A percentile compares a stretch with the other conserved stretches of the same genome.
These are phyloP conservation scores for Lecanosticta acicola DNA, from an alignment of 2,329 filamentous ascomycete species.

Conservation along the genomic window DNA sequence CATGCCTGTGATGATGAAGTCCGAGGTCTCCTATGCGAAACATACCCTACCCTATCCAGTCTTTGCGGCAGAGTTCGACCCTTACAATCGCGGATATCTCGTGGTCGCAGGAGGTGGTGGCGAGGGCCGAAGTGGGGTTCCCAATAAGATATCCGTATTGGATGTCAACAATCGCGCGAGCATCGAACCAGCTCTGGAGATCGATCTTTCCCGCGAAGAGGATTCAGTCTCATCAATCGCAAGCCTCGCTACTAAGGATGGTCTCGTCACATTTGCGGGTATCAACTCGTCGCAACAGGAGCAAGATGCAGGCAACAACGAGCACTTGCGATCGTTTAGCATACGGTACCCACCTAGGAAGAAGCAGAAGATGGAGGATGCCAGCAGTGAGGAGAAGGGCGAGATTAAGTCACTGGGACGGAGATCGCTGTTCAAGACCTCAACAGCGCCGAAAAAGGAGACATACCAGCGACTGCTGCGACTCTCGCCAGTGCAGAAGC, in stretches of 20 bases:
- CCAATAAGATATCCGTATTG: constrained; percentile 77
- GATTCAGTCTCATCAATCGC: constrained; percentile 84
- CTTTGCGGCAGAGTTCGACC: constrained; percentile 84
- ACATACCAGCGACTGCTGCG: constrained; percentile 56
- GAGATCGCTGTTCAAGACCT: constrained; percentile 46
- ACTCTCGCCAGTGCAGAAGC: constrained; percentile 51
- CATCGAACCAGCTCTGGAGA: constrained; percentile 59
- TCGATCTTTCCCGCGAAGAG: constrained; percentile 75
- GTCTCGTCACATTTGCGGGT: constrained; percentile 59
- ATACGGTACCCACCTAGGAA: constrained; percentile 52
- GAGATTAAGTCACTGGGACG: constrained; percentile 46
- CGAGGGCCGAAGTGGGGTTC: constrained; percentile 70
- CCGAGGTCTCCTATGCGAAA: constrained; percentile 48
- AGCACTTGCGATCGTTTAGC: constrained; percentile 74
- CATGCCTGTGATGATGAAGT: constrained; percentile 10
- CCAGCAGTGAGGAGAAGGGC: constrained; percentile 31
- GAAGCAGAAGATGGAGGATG: constrained; percentile 35
- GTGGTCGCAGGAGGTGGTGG: constrained; percentile 86
- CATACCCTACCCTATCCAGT: constrained; percentile 73
- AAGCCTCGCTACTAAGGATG: constrained; percentile 56
- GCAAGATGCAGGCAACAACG: constrained; percentile 69
- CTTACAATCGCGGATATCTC: constrained; percentile 66
- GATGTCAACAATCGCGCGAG: constrained; percentile 64
- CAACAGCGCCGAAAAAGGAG: constrained; percentile 45
- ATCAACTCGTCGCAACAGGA: constrained; percentile 75